Evolutionary conservation across 257 asterid species (phyloP), one percentile per base, ranked within the genome.

Genomic region (Ligustrum vulgare): DNA sequence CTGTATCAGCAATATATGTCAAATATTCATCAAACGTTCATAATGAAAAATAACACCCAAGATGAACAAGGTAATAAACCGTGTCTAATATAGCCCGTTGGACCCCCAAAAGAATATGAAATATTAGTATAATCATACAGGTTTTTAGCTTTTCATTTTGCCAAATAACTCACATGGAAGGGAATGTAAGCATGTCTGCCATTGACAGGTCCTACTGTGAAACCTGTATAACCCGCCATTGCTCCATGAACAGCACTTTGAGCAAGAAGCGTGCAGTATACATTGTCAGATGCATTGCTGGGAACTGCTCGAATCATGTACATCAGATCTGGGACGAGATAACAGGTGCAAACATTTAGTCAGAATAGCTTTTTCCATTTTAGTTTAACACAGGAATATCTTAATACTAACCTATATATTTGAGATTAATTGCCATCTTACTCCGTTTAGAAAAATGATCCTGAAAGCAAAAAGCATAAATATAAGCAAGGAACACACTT

Each of bases 161-260:
- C 5, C 25, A 62, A 75, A 13, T 13, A 65, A 82, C 97, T 90
- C 78, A 94, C 98, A 51, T 90, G 60, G 80, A 92, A 89, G 36
- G 98, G 97, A 74, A 94, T 94, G 83, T 94, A 94, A 73, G 91
- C 77, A 22, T 89, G 86, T 63, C 93, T 85, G 12, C 89, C 85
- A 28, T 94, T 91, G 34, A 94, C 97, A 6, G 86, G 92, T 70
- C 97, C 98, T 4, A 79, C 87, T 2, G 93, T 89, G 84, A 82
- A 90, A 47, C 97, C 97, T 0, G 98, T 94, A 79, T 88, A 94
- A 41, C 98, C 98, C 0, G 97, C 98, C 98, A 92, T 94, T 2
- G 98, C 97, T 86, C 98, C 97, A 75, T 94, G 98, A 34, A 92
- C 92, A 3, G 94, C 97, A 71, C 93, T 92, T 69, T 94, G 97